Evolutionary conservation across 164 flowering plant species (phyloP), one percentile per base, ranked within the genome.

Genomic region (Vitis labrusca): DNA sequence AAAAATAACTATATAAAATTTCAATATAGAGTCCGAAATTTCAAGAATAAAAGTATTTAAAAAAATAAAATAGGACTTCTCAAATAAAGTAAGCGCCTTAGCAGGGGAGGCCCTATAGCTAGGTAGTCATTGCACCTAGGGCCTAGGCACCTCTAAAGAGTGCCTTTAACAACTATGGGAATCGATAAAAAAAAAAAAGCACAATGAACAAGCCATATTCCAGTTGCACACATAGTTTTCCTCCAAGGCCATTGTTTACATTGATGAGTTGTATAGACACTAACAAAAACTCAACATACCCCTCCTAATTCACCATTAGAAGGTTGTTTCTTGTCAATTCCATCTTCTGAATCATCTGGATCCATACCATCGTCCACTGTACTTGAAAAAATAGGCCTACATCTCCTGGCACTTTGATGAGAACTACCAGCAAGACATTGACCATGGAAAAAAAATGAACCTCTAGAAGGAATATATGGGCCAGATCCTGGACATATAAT

Each of bases 301-400:
- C 73, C 82, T 66, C 47, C 78, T 64, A 47, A 58, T 73, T 77
- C 78, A 10, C 54, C 74, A 44, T 75, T 59, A 17, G 80, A 15
- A 69, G 79, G 48, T 64, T 79, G 83, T 19, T 75, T 74, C 12
- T 81, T 73, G 32, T 58, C 72, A 59, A 61, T 68, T 10, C 30
- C 78, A 58, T 84, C 83, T 51, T 79, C 88, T 3, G 87, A 71
- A 60, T 87, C 79, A 64, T 60, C 76, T 2, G 88, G 84, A 56
- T 79, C 84, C 44, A 59, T 47, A 56, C 64, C 79, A 67, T 78
- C 89, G 70, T 79, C 78, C 60, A 76, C n/a, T 30, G 78, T 51
- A 59, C 76, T 79, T 17, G 82, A 80, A 59, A 59, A 66, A 13
- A 80, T 59, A 9, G 75, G 80, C 70, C 77, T 37, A 68, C 30